Conservation (phyloP, 257 asterid genomes). For the Solanum chiquidenum region DNA sequence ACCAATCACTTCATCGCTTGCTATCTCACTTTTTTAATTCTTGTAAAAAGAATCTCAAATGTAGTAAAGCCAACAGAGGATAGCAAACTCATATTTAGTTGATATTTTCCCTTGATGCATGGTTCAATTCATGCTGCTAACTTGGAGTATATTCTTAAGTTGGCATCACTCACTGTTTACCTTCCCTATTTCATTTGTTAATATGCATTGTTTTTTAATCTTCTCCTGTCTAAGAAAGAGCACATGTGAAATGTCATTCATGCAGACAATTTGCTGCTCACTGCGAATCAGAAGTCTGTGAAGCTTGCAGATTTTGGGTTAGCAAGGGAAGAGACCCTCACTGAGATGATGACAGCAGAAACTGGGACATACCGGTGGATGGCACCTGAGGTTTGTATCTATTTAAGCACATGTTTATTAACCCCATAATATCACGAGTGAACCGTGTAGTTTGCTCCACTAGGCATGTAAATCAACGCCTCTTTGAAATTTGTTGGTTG, state of each 20-base stretch:
- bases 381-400: slow-evolving; percentile 88
- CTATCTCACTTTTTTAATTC: background rate
- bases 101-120: background rate
- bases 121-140: background rate
- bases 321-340: slow-evolving; percentile 95
- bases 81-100: background rate
- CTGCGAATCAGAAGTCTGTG: slow-evolving; percentile 78
- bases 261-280: slow-evolving; percentile 95
- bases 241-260: slow-evolving; percentile 11
- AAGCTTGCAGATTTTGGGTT: slow-evolving; percentile 99
- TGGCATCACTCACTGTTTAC: background rate
- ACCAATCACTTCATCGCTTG: background rate
- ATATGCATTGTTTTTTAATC: background rate
- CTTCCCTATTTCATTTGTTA: background rate
- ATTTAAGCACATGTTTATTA: background rate
- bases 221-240: slow-evolving; percentile 13
- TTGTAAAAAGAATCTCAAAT: background rate
- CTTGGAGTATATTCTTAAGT: background rate
- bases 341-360: slow-evolving; percentile 99
- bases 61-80: background rate
- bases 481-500: background rate
- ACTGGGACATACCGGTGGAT: slow-evolving; percentile 99
- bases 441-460: background rate
- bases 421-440: background rate
- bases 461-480: background rate